Conservation (phyloP, 371 early-diverging fungal species). For the Haplosporangium sp. region DNA sequence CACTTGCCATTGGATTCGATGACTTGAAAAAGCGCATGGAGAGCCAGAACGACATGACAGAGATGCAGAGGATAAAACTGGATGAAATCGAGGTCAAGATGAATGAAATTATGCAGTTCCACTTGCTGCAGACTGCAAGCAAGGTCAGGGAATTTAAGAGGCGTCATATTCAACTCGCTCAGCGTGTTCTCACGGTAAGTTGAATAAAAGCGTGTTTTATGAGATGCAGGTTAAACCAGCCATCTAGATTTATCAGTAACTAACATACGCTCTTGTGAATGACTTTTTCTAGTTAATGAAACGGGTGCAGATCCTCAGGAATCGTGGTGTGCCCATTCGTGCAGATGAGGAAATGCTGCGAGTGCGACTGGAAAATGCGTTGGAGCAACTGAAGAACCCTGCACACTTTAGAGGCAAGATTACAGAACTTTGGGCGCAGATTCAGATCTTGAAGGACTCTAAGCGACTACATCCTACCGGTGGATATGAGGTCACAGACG, state of each 20-base stretch:
- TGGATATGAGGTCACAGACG: conserved; percentile 57
- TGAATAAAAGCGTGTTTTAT: too few relatives aligned
- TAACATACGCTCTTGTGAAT: not conserved
- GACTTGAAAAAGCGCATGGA: conserved; percentile 87
- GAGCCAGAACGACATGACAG: conserved; percentile 72
- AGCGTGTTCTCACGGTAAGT: conserved; percentile 71
- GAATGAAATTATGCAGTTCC: conserved; percentile 72
- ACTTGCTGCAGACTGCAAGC: conserved; percentile 69
- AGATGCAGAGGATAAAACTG: conserved; percentile 71
- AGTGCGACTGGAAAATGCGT: conserved; percentile 76
- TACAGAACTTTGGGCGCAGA: conserved; percentile 83
- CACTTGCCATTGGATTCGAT: conserved; percentile 89
- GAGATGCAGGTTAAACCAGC: not conserved
- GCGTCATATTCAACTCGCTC: conserved; percentile 79
- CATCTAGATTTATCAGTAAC: not conserved
- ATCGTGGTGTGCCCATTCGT: conserved; percentile 82
- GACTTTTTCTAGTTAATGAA: conserved; percentile 73
- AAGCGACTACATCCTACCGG: conserved; percentile 60
- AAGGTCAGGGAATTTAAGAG: conserved; percentile 75
- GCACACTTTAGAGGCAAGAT: conserved; percentile 84
- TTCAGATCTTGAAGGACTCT: conserved; percentile 81
- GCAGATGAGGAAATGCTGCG: conserved; percentile 86
- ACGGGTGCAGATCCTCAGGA: conserved; percentile 81
- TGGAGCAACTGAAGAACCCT: conserved; percentile 78
- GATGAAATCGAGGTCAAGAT: conserved; percentile 68